Evolutionary conservation across 495 filamentous ascomycete genomes (phyloP).

Genomic region (Glonium stellatum): DNA sequence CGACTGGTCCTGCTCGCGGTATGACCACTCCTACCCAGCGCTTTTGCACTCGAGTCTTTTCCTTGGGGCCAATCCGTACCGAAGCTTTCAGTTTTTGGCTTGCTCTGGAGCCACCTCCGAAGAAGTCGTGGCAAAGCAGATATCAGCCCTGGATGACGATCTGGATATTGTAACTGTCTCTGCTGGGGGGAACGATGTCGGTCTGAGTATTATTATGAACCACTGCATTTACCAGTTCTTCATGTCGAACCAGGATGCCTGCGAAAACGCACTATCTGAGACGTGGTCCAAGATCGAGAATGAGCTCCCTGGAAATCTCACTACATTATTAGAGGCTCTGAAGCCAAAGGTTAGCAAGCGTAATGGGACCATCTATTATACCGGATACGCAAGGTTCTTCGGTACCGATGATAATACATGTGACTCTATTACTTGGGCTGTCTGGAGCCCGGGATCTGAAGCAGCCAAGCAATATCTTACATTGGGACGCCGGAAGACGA

Average conservation of each 20-base stretch:
- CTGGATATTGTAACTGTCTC: slow-evolving; percentile 25
- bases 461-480: slow-evolving; percentile 13
- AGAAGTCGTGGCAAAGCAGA: slow-evolving; percentile 11
- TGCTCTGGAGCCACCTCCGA: slow-evolving; percentile 18
- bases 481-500: slow-evolving; percentile 1
- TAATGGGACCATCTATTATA: slow-evolving; percentile 14
- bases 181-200: slow-evolving; percentile 23
- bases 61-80: slow-evolving; percentile 7
- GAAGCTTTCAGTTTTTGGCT: slow-evolving; percentile 18
- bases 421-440: slow-evolving; percentile 21
- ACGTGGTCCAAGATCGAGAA: slow-evolving; percentile 6
- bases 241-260: slow-evolving; percentile 11
- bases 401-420: slow-evolving; percentile 18
- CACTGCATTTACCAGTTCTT: slow-evolving; percentile 26
- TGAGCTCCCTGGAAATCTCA: slow-evolving; percentile 12
- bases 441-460: slow-evolving; percentile 9
- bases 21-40: slow-evolving; percentile 15
- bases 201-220: slow-evolving; percentile 16
- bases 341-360: slow-evolving; percentile 9
- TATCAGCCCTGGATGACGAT: slow-evolving; percentile 5
- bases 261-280: slow-evolving; percentile 8
- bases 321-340: slow-evolving; percentile 1
- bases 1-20: slow-evolving; percentile 20
- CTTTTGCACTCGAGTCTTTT: slow-evolving; percentile 7
- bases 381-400: slow-evolving; percentile 24